A percentile compares a stretch with the other conserved stretches of the same genome.
These are phyloP conservation scores for Sisymbrium irio DNA, from an alignment of 345 rosid genomes.

Conservation along the genomic window DNA sequence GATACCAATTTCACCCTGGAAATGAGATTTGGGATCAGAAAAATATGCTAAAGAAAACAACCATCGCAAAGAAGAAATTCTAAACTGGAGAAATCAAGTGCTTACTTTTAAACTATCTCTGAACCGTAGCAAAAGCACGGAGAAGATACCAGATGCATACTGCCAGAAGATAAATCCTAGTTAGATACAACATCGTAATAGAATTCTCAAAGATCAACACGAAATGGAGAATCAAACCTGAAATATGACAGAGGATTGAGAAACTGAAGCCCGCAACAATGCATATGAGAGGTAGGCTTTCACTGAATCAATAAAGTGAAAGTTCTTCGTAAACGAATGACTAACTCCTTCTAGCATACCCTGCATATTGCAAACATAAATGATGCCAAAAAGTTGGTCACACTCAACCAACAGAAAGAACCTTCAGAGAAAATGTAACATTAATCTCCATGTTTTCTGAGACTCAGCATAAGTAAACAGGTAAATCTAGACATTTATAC, in stretches of 20 bases:
- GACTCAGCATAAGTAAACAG: neutral
- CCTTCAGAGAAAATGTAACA: slow-evolving; percentile 9
- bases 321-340: slow-evolving; percentile 87
- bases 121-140: slow-evolving; percentile 82
- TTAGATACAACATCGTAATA: slow-evolving; percentile 33
- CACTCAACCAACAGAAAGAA: slow-evolving; percentile 14
- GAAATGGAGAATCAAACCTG: slow-evolving; percentile 57
- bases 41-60: slow-evolving; percentile 2
- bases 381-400: slow-evolving; percentile 19
- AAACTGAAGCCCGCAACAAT: slow-evolving; percentile 90
- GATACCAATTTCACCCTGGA: slow-evolving; percentile 93
- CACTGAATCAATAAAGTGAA: slow-evolving; percentile 96
- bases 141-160: slow-evolving; percentile 97
- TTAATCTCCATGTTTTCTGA: slow-evolving; percentile 4
- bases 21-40: slow-evolving; percentile 20
- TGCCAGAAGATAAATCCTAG: slow-evolving; percentile 46
- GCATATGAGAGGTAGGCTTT: slow-evolving; percentile 98
- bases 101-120: slow-evolving; percentile 97
- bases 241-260: slow-evolving; percentile 84
- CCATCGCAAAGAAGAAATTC: neutral
- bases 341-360: slow-evolving; percentile 93
- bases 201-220: slow-evolving; percentile 5
- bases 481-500: slow-evolving; percentile 5
- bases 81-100: slow-evolving; percentile 26
- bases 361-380: slow-evolving; percentile 46